phyloP scores from a whole-genome alignment of 139 green algal species.

The Picochlorum sp. region DNA sequence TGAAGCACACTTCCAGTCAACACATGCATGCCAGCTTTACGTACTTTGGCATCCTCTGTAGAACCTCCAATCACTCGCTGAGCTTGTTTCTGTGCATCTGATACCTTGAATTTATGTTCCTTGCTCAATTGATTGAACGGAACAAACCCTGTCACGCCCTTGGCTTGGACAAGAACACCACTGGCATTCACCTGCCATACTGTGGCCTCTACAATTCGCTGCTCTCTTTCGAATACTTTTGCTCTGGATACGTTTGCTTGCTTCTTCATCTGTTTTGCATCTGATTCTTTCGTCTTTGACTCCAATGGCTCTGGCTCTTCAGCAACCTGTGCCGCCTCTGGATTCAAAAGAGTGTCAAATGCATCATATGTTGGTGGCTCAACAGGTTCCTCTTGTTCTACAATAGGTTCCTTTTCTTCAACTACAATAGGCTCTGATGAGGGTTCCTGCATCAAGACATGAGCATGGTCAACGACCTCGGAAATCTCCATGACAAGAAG shows the following conservation, averaged over 20 bases:
- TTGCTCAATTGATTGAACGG: conserved; percentile 10
- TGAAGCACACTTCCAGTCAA: background rate
- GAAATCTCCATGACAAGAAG: background rate
- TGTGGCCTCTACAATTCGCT: background rate
- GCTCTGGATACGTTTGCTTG: conserved; percentile 6
- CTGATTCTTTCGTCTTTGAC: background rate
- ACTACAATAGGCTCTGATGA: background rate
- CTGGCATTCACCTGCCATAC: conserved; percentile 23
- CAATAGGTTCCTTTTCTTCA: background rate
- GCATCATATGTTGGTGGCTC: background rate
- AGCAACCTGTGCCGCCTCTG: background rate
- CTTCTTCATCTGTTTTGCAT: background rate
- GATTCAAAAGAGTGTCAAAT: background rate
- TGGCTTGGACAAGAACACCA: conserved; percentile 17
- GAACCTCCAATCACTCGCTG: conserved; percentile 8
- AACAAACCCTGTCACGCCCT: conserved; percentile 18
- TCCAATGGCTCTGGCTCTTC: background rate
- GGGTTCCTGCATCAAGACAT: background rate
- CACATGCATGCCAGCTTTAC: conserved; percentile 3
- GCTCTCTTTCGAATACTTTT: background rate
- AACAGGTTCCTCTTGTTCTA: background rate
- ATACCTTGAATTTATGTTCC: background rate
- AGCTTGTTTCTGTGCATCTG: background rate
- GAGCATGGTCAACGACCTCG: background rate
- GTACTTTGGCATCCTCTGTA: background rate